Evolutionary conservation across 192 early-diverging fungal species (phyloP), one percentile per base, ranked within the genome.

Genomic region (Entomortierella lignicola): DNA sequence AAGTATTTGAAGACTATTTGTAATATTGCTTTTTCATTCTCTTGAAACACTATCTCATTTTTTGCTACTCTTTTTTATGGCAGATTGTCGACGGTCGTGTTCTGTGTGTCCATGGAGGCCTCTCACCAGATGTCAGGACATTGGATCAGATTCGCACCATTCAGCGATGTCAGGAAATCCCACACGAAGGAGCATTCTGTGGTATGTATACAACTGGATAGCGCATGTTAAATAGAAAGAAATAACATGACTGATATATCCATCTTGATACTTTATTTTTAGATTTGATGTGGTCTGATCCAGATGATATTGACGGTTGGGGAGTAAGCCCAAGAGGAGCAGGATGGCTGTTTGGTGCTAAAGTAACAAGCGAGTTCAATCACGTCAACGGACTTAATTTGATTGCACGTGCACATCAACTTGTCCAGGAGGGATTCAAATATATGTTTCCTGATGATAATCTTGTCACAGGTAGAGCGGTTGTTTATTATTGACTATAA

Each of bases 371-470:
- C n/a, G 91, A 97, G 89, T 99, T 99, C 80, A 92, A 96, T 69
- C 92, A 97, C 57, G 91, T 96, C 71, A 99, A 99, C 80, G 90
- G 87, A 29, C 84, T 99, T 50, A 90, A 89, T 25, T 85, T 98
- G 20, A 94, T 99, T 68, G 94, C 96, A 21, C 87, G 98, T 25
- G 98, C 98, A 4, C 98, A 99, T 85, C 98, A 99, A 74, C 88
- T 99, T 54, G 96, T 97, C 23, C 96, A 98, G 84, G 98, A 99
- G 79, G 97, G 98, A 17, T 99, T 94, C 87, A 97, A 97, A 71
- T 95, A 93, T 84, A 96, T 94, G 91, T 96, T 95, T 80, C 85
- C 85, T 8, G 94, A 99, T 66, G 93, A 98, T 62, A 94, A 95
- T 63, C 85, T 99, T 60, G 96, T 98, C 8, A 99, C 98, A 10